phyloP scores from a whole-genome alignment of 192 early-diverging fungal species.

The Coemansia sp. region DNA sequence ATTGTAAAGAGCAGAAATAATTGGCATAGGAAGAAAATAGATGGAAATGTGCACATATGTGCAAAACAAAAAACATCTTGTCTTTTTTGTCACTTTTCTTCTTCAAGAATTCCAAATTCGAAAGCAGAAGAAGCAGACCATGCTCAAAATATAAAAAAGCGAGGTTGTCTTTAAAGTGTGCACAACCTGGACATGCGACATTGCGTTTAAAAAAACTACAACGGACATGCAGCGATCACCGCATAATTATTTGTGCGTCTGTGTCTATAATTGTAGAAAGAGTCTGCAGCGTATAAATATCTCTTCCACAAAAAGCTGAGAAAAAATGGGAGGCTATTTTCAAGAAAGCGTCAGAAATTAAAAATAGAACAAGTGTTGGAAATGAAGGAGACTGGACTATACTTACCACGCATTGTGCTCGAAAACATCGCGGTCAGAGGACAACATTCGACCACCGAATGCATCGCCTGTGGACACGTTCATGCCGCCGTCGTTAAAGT shows the following conservation, averaged over 20 bases:
- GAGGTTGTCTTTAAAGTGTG: neutral
- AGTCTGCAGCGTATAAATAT: neutral
- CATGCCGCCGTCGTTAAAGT: neutral
- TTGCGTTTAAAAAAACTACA: neutral
- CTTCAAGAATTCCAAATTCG: neutral
- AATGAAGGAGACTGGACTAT: neutral
- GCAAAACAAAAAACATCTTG: too few relatives aligned
- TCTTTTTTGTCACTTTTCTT: too few relatives aligned
- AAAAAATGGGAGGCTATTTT: conserved; percentile 8
- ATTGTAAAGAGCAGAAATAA: neutral
- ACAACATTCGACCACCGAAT: conserved; percentile 81
- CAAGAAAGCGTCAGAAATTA: neutral
- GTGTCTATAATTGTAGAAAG: neutral
- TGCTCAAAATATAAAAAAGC: neutral
- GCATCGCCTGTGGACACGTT: conserved; percentile 1
- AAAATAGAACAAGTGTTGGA: conserved; percentile 4
- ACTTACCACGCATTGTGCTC: conserved; percentile 91
- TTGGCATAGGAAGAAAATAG: neutral
- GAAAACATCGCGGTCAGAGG: conserved; percentile 76
- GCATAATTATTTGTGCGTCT: neutral
- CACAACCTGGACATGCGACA: neutral
- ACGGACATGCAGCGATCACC: neutral
- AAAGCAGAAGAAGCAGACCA: neutral
- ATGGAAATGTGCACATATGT: too few relatives aligned
- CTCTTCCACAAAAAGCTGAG: neutral